A percentile compares a stretch with the other conserved stretches of the same genome.
Evolutionary conservation across 805 yeast species (phyloP).

Genomic region (Candida caryicola): DNA sequence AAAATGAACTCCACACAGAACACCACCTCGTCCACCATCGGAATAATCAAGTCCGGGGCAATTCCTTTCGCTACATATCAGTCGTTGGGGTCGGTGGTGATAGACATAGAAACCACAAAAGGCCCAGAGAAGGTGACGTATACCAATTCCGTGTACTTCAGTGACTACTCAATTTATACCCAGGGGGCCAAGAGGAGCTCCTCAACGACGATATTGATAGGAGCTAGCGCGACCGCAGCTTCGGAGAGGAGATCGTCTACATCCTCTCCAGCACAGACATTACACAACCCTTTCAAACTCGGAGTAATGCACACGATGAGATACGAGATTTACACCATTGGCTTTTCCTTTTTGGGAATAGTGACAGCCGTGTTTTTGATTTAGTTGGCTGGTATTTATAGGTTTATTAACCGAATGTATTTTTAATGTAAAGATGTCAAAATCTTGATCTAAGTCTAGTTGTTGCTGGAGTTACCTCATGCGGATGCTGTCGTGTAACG

Average conservation of each 20-base stretch:
- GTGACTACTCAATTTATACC: slow-evolving; percentile 4
- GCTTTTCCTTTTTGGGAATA: slow-evolving; percentile 2
- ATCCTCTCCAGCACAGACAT: background rate
- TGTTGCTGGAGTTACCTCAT: too few relatives aligned
- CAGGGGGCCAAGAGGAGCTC: background rate
- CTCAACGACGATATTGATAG: slow-evolving; percentile 3
- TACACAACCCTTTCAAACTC: slow-evolving; percentile 1
- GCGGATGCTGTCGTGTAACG: too few relatives aligned
- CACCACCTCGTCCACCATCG: slow-evolving; percentile 11
- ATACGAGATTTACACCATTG: background rate
- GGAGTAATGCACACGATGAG: background rate
- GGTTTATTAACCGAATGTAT: too few relatives aligned
- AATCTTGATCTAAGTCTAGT: too few relatives aligned
- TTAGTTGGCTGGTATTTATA: slow-evolving; percentile 1
- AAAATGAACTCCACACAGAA: background rate
- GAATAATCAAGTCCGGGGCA: slow-evolving; percentile 34
- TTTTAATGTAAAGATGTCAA: too few relatives aligned
- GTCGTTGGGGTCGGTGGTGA: slow-evolving; percentile 17
- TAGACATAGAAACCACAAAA: background rate
- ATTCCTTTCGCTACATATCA: slow-evolving; percentile 50
- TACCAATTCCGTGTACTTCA: slow-evolving; percentile 2
- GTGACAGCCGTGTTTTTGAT: slow-evolving; percentile 4
- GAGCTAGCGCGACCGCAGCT: slow-evolving; percentile 6
- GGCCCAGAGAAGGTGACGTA: background rate
- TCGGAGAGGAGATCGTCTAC: background rate